Evolutionary conservation across 2,329 filamentous ascomycete genomes (phyloP).

Genomic region (Laburnicola sp.): DNA sequence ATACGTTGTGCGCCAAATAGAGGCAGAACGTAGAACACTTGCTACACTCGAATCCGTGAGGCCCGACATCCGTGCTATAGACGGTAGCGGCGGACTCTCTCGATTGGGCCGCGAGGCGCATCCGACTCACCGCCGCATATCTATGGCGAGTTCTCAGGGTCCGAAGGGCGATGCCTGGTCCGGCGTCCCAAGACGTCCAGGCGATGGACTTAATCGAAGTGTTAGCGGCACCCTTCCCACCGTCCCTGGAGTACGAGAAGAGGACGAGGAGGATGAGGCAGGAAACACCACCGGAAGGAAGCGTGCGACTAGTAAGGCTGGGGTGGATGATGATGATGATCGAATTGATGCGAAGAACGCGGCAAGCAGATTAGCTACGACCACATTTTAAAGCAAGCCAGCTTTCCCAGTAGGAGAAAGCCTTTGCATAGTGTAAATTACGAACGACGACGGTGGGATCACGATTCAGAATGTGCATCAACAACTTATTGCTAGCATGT

Average conservation of each 20-base stretch:
- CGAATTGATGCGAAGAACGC: constrained; percentile 94
- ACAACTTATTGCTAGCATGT: not conserved
- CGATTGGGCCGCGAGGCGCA: constrained; percentile 87
- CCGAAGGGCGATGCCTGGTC: constrained; percentile 99
- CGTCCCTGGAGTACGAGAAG: constrained; percentile 62
- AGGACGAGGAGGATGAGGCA: constrained; percentile 56
- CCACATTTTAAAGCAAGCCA: constrained; percentile 72
- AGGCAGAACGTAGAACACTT: constrained; percentile 88
- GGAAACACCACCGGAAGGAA: constrained; percentile 53
- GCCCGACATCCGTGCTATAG: constrained; percentile 90
- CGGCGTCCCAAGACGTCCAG: constrained; percentile 80
- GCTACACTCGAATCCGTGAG: constrained; percentile 92
- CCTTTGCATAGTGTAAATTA: constrained; percentile 9
- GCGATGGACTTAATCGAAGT: constrained; percentile 72
- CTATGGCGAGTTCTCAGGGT: constrained; percentile 84
- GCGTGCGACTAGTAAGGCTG: constrained; percentile 53
- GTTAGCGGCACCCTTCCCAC: constrained; percentile 71
- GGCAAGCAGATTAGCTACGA: constrained; percentile 87
- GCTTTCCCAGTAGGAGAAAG: not conserved
- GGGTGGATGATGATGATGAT: constrained; percentile 85
- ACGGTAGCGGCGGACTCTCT: constrained; percentile 85
- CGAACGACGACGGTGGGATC: not conserved
- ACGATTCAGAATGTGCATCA: not conserved
- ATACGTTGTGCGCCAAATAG: constrained; percentile 92
- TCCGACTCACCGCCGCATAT: constrained; percentile 72